Percentiles rank a stretch among this genome's conserved stretches.
phyloP scores from a whole-genome alignment of 495 filamentous ascomycete genomes.

The Aspergillus ellipticus region DNA sequence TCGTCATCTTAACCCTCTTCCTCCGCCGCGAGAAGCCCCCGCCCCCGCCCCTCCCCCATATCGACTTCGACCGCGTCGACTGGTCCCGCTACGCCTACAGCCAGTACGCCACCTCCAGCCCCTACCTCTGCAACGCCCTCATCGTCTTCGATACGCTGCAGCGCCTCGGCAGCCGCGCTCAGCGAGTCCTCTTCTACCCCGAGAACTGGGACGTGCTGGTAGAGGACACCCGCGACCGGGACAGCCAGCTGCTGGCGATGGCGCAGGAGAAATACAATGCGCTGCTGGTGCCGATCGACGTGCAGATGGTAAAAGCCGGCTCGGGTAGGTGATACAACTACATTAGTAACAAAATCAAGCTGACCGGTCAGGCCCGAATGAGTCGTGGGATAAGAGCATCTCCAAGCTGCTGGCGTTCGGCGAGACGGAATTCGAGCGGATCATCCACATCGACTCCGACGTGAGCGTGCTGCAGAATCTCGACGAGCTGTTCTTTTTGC shows the following conservation, averaged over 20 bases:
- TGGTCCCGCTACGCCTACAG: conserved; percentile 67
- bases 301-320: conserved; percentile 46
- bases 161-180: conserved; percentile 57
- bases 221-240: conserved; percentile 34
- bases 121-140: conserved; percentile 71
- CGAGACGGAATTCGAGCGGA: conserved; percentile 61
- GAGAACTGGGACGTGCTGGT: conserved; percentile 47
- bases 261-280: conserved; percentile 61
- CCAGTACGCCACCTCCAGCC: conserved; percentile 65
- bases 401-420: conserved; percentile 72
- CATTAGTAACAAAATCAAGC: background rate
- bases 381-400: conserved; percentile 58
- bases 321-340: conserved; percentile 29
- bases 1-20: conserved; percentile 33
- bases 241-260: conserved; percentile 54
- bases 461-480: conserved; percentile 58
- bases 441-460: conserved; percentile 69
- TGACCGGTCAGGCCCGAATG: conserved; percentile 18
- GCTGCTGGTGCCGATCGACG: conserved; percentile 54
- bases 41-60: conserved; percentile 25
- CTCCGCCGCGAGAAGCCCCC: conserved; percentile 23
- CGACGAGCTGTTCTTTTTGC: conserved; percentile 75
- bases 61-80: conserved; percentile 43
- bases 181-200: conserved; percentile 66
- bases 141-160: conserved; percentile 69